Percentiles rank a stretch among this genome's conserved stretches.
These are phyloP conservation scores for Septoria linicola DNA, from an alignment of 2,329 filamentous ascomycete species.

Conservation along the genomic window DNA sequence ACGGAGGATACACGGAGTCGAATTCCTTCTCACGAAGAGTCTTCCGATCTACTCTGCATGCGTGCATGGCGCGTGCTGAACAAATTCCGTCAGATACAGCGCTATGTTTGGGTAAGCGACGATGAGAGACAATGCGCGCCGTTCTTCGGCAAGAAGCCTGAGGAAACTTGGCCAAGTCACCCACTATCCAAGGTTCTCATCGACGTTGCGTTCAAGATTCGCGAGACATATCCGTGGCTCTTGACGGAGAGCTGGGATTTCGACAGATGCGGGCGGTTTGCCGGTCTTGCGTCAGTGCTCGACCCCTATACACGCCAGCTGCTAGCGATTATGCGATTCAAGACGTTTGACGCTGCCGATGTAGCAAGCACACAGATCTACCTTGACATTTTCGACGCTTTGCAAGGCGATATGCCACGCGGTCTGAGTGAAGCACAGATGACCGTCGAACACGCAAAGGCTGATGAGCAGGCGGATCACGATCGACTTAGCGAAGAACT, in stretches of 20 bases:
- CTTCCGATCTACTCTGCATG: not conserved
- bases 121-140: not conserved
- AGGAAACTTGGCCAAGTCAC: not conserved
- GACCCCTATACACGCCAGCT: not conserved
- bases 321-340: not conserved
- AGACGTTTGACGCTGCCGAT: not conserved
- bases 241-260: not conserved
- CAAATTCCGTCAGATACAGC: not conserved
- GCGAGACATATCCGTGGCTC: not conserved
- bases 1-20: no score
- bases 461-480: not conserved
- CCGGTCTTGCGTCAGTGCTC: not conserved
- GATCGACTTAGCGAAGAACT: not conserved
- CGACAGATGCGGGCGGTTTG: not conserved
- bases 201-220: not conserved
- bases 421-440: not conserved
- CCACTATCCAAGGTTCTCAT: not conserved
- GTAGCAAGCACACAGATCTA: slow-evolving; percentile 7
- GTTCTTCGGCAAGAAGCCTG: not conserved
- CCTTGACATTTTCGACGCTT: slow-evolving; percentile 1
- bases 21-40: no score
- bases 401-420: not conserved
- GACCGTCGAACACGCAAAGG: not conserved
- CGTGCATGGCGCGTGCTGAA: slow-evolving; percentile 1
- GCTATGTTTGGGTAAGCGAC: not conserved